Conservation (phyloP, 495 filamentous ascomycete species). For the Aspergillus sclerotiicarbonarius region DNA sequence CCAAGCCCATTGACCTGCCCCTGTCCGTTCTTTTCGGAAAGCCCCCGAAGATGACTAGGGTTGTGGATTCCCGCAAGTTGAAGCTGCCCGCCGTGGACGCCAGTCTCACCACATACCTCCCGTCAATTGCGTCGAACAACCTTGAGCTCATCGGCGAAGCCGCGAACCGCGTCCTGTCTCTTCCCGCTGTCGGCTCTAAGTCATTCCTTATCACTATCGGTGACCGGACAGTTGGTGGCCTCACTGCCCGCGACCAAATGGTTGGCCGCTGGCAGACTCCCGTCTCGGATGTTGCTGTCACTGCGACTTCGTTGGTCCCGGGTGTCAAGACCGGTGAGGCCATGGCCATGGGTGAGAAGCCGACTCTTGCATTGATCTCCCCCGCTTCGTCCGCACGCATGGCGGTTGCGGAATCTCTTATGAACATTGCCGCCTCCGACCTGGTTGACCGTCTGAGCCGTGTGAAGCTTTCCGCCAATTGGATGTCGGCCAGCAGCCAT, state of each 20-base stretch:
- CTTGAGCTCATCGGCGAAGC: constrained; percentile 68
- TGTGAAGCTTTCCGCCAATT: constrained; percentile 90
- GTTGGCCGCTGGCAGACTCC: constrained; percentile 97
- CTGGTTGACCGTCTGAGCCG: constrained; percentile 71
- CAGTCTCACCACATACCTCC: constrained; percentile 59
- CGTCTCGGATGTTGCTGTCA: constrained; percentile 90
- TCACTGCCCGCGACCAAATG: constrained; percentile 90
- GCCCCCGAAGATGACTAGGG: constrained; percentile 76
- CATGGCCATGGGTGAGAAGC: constrained; percentile 96
- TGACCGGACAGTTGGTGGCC: constrained; percentile 86
- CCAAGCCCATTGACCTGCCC: constrained; percentile 83
- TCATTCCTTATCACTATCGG: constrained; percentile 96
- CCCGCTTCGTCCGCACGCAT: constrained; percentile 91
- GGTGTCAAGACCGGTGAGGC: constrained; percentile 83
- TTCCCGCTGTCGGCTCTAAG: constrained; percentile 92
- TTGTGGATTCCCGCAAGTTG: constrained; percentile 71
- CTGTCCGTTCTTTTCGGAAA: constrained; percentile 92
- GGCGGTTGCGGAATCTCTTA: constrained; percentile 90
- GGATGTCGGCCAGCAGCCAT: constrained; percentile 96
- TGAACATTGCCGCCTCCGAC: constrained; percentile 89
- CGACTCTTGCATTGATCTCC: constrained; percentile 84
- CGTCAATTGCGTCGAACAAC: constrained; percentile 53
- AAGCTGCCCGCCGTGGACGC: constrained; percentile 71
- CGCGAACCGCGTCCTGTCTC: constrained; percentile 71
- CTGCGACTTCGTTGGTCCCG: constrained; percentile 71